Conservation (phyloP, 352 stramenopile species). For the Hyaloperonospora brassicae region DNA sequence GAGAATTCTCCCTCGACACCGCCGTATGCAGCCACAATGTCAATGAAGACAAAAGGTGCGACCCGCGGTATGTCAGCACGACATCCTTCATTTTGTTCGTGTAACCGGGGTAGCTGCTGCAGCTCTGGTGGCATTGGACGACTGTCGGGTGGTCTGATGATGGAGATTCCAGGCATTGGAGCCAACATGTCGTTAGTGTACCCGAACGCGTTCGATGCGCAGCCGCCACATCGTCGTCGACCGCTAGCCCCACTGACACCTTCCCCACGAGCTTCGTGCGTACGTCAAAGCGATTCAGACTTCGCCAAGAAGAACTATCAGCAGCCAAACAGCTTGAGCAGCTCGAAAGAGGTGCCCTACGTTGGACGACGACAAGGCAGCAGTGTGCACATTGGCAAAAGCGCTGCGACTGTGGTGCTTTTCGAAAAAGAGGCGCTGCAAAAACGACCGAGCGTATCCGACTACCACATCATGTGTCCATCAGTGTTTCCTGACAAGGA, state of each 20-base stretch:
- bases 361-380: too few relatives aligned
- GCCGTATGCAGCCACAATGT: neutral
- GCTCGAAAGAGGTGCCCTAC: too few relatives aligned
- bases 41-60: constrained; percentile 1
- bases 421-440: too few relatives aligned
- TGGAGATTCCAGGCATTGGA: constrained; percentile 28
- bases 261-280: constrained; percentile 21
- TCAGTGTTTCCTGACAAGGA: too few relatives aligned
- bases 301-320: constrained; percentile 23
- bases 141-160: constrained; percentile 36
- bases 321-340: constrained; percentile 5
- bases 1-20: constrained; percentile 8
- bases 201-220: constrained; percentile 16
- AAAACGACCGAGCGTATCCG: too few relatives aligned
- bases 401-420: too few relatives aligned
- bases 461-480: too few relatives aligned
- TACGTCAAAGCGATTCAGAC: constrained; percentile 22
- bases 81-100: constrained; percentile 14
- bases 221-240: constrained; percentile 19
- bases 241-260: constrained; percentile 29
- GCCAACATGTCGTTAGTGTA: constrained; percentile 12
- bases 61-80: constrained; percentile 8
- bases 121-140: constrained; percentile 24
- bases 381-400: too few relatives aligned
- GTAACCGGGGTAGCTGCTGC: constrained; percentile 14